A percentile compares a stretch with the other conserved stretches of the same genome.
Conservation (phyloP, 106 monocot species). For the Amphibolis antarctica region DNA sequence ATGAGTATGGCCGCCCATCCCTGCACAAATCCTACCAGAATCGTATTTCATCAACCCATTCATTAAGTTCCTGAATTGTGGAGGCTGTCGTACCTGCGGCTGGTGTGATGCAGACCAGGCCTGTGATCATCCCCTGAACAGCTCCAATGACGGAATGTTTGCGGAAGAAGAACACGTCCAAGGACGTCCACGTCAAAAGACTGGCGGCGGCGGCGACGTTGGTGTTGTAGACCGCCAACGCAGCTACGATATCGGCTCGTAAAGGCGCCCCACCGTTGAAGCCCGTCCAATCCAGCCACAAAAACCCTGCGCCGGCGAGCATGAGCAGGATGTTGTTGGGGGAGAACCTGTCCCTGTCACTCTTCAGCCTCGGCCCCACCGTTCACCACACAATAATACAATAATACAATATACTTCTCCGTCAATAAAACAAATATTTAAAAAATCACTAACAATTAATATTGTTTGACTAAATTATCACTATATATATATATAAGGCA, state of each 20-base stretch:
- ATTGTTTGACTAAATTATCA: too few relatives aligned
- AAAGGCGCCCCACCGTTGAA: constrained; percentile 12
- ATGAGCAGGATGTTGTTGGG: too few relatives aligned
- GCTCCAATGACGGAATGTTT: constrained; percentile 3
- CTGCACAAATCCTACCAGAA: constrained; percentile 5
- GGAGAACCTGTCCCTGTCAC: constrained; percentile 5
- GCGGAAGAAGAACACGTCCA: constrained; percentile 1
- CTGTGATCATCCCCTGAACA: constrained; percentile 7
- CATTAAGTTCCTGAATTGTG: not conserved
- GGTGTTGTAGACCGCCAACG: constrained; percentile 11
- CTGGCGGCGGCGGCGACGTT: constrained; percentile 5
- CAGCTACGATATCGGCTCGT: not conserved
- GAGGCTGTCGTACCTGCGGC: not conserved
- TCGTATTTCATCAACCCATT: not conserved
- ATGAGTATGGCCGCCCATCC: constrained; percentile 8
- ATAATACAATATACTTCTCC: too few relatives aligned
- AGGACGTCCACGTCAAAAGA: constrained; percentile 3
- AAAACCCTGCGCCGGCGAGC: constrained; percentile 5
- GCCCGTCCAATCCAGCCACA: constrained; percentile 15
- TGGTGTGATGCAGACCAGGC: constrained; percentile 14
- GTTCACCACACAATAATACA: too few relatives aligned
- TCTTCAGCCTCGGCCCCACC: constrained; percentile 5
- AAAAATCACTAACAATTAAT: too few relatives aligned
- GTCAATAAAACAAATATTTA: too few relatives aligned
- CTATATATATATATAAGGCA: too few relatives aligned